Evolutionary conservation across 2,329 filamentous ascomycete genomes (phyloP).

Genomic region (Aschersonia sp.): DNA sequence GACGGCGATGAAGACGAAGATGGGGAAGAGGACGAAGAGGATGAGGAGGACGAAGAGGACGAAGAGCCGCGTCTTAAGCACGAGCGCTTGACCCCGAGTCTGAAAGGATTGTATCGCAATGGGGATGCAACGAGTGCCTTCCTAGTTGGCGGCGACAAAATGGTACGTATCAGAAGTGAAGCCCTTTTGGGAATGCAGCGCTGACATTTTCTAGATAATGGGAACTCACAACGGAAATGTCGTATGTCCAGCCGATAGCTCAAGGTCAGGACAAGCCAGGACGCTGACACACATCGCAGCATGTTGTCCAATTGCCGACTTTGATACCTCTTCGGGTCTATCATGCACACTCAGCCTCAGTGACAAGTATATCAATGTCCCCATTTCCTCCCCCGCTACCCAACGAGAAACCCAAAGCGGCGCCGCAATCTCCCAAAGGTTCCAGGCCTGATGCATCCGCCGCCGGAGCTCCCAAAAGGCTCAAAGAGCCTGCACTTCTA

Average conservation of each 20-base stretch:
- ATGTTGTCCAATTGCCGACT: constrained; percentile 71
- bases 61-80: constrained; percentile 95
- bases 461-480: constrained; percentile 34
- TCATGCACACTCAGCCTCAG: constrained; percentile 81
- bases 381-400: constrained; percentile 54
- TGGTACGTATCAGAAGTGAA: constrained; percentile 41
- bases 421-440: constrained; percentile 15
- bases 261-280: neutral
- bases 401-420: constrained; percentile 26
- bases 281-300: constrained; percentile 30
- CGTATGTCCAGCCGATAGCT: constrained; percentile 36
- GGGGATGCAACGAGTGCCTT: constrained; percentile 91
- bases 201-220: constrained; percentile 48
- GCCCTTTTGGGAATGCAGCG: neutral
- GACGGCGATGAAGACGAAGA: constrained; percentile 31
- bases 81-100: constrained; percentile 65
- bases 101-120: constrained; percentile 77
- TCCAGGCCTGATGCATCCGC: constrained; percentile 25
- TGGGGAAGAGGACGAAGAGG: constrained; percentile 46
- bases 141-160: constrained; percentile 86
- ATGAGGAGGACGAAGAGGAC: constrained; percentile 72
- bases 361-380: constrained; percentile 82
- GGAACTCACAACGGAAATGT: constrained; percentile 96
- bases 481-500: constrained; percentile 39
- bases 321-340: constrained; percentile 76